Conservation (phyloP, 1,139 yeast genomes). For the Nakaseomyces bracarensis region DNA sequence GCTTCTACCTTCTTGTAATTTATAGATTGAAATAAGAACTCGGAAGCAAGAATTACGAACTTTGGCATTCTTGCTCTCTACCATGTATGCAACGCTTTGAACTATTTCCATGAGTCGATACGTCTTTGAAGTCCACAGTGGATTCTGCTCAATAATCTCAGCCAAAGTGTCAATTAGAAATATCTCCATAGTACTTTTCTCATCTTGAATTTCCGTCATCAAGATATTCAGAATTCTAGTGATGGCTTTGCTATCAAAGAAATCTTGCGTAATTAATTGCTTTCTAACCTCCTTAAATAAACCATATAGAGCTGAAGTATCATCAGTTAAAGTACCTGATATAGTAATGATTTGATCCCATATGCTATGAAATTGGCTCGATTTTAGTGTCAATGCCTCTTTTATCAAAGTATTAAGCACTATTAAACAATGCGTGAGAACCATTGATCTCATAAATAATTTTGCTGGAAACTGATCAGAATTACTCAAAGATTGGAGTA, state of each 20-base stretch:
- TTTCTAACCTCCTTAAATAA: slow-evolving; percentile 23
- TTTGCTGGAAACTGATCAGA: slow-evolving; percentile 21
- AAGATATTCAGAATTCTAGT: slow-evolving; percentile 17
- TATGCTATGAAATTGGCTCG: slow-evolving; percentile 12
- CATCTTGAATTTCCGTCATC: slow-evolving; percentile 13
- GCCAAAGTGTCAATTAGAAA: slow-evolving; percentile 20
- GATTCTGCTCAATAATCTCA: slow-evolving; percentile 7
- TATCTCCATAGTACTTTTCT: slow-evolving; percentile 12
- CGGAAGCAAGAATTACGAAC: slow-evolving; percentile 20
- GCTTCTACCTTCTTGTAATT: slow-evolving; percentile 6
- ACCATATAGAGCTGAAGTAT: slow-evolving; percentile 21
- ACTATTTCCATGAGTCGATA: slow-evolving; percentile 12
- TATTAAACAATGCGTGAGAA: slow-evolving; percentile 21
- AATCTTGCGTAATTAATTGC: slow-evolving; percentile 13
- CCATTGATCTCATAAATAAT: slow-evolving; percentile 22
- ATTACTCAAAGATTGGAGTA: slow-evolving; percentile 25
- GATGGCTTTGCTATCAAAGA: slow-evolving; percentile 16
- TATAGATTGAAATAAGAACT: slow-evolving; percentile 10
- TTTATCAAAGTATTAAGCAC: slow-evolving; percentile 11
- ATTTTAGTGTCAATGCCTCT: slow-evolving; percentile 10
- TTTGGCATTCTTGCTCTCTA: slow-evolving; percentile 12
- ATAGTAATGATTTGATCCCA: slow-evolving; percentile 20
- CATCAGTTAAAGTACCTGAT: slow-evolving; percentile 19
- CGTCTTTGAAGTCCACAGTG: background rate
- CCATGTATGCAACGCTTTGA: slow-evolving; percentile 16